phyloP scores from a whole-genome alignment of 192 early-diverging fungal species.

The Kappamyces sp. region DNA sequence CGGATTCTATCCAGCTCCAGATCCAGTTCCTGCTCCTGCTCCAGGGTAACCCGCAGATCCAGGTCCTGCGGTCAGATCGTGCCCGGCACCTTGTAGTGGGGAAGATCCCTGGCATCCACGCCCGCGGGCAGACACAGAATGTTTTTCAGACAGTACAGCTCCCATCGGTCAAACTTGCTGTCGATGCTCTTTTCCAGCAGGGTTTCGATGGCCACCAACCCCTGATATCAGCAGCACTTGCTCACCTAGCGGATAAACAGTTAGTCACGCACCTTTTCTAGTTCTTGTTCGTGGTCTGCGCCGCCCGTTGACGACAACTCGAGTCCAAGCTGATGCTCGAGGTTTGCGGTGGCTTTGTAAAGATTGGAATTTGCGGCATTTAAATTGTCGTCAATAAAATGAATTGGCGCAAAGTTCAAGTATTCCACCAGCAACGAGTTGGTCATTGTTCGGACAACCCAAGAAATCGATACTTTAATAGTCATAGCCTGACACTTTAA shows the following conservation, averaged over 20 bases:
- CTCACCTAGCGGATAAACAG: background rate
- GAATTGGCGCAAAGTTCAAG: conserved; percentile 73
- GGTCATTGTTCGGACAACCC: too few relatives aligned
- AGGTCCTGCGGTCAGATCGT: conserved; percentile 11
- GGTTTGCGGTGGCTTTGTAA: conserved; percentile 61
- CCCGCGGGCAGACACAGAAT: conserved; percentile 64
- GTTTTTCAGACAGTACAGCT: conserved; percentile 68
- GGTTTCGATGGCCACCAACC: conserved; percentile 69
- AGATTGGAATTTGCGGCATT: conserved; percentile 69
- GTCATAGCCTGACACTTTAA: conserved; percentile 24
- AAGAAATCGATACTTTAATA: background rate
- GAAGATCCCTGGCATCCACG: conserved; percentile 38
- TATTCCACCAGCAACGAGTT: conserved; percentile 42
- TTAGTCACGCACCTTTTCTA: conserved; percentile 23
- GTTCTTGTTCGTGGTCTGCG: background rate
- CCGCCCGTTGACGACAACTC: conserved; percentile 26
- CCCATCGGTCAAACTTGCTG: conserved; percentile 77
- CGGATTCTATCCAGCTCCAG: conserved; percentile 11
- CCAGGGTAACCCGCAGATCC: conserved; percentile 14
- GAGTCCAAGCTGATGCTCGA: conserved; percentile 62
- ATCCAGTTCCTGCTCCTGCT: conserved; percentile 23
- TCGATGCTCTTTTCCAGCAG: conserved; percentile 73
- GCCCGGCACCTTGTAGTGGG: conserved; percentile 44
- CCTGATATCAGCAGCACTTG: conserved; percentile 23
- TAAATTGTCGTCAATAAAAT: conserved; percentile 77